These are phyloP conservation scores for Galerina marginata DNA, from an alignment of 768 basidiomycete genomes.

Conservation along the genomic window DNA sequence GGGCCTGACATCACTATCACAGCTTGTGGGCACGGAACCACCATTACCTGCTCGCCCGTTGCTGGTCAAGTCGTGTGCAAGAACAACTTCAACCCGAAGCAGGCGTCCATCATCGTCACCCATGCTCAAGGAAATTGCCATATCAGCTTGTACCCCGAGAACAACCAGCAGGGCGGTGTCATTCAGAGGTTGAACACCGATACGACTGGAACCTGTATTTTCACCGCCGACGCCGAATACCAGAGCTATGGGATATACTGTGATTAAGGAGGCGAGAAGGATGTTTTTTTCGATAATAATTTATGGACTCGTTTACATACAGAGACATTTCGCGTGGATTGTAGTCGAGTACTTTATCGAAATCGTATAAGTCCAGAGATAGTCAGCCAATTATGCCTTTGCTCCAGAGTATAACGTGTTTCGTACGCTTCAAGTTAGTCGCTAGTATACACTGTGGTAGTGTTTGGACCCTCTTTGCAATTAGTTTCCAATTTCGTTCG, in stretches of 20 bases:
- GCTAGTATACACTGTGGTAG: too few species aligned
- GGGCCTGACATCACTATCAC: not conserved
- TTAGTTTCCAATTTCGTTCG: too few species aligned
- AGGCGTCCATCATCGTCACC: constrained; percentile 6
- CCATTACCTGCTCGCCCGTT: not conserved
- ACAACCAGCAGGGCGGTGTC: constrained; percentile 4
- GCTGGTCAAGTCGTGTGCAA: constrained; percentile 1
- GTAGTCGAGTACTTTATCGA: too few species aligned
- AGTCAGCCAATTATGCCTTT: too few species aligned
- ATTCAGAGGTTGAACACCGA: constrained; percentile 5
- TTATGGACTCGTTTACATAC: too few species aligned
- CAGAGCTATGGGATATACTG: constrained; percentile 8
- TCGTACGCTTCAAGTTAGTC: too few species aligned
- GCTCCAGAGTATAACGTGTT: too few species aligned
- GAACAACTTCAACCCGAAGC: constrained; percentile 4
- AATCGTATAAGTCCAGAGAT: too few species aligned
- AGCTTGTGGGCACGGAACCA: constrained; percentile 3
- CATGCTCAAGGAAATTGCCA: constrained; percentile 2
- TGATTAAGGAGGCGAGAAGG: too few species aligned
- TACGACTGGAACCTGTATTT: constrained; percentile 2
- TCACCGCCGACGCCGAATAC: constrained; percentile 1
- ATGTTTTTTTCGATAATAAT: too few species aligned
- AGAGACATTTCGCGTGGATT: too few species aligned
- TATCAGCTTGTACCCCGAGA: constrained; percentile 5
- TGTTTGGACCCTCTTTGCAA: too few species aligned